A percentile compares a stretch with the other conserved stretches of the same genome.
phyloP scores from a whole-genome alignment of 1,284 basidiomycete species.

The Moniliella sp. region DNA sequence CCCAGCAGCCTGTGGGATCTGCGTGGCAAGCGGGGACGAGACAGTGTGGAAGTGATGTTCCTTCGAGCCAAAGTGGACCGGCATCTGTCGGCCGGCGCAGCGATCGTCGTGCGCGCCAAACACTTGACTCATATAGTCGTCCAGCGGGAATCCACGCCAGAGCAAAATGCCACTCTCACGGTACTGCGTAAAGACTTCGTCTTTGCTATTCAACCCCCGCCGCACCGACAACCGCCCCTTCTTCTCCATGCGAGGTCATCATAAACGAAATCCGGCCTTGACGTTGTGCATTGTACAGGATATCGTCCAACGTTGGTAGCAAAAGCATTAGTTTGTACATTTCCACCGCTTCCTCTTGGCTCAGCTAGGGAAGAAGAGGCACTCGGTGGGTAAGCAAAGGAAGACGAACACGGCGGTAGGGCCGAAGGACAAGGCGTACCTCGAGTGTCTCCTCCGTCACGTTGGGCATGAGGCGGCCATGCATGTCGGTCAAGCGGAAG shows the following conservation, averaged over 20 bases:
- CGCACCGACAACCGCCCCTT: constrained; percentile 70
- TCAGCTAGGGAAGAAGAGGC: constrained; percentile 4
- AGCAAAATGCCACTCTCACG: constrained; percentile 65
- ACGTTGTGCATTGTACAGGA: constrained; percentile 72
- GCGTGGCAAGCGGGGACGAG: constrained; percentile 76
- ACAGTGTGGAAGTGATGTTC: constrained; percentile 76
- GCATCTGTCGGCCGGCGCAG: constrained; percentile 25
- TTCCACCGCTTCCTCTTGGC: constrained; percentile 12
- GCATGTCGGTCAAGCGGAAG: constrained; percentile 16
- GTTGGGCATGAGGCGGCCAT: constrained; percentile 12
- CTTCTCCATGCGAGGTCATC: constrained; percentile 56
- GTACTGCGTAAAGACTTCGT: constrained; percentile 43
- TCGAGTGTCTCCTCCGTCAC: constrained; percentile 14
- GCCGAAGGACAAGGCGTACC: constrained; percentile 2
- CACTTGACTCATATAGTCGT: constrained; percentile 13
- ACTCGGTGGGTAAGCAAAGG: background rate
- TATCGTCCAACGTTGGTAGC: constrained; percentile 61
- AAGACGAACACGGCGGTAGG: background rate
- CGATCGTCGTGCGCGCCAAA: constrained; percentile 5
- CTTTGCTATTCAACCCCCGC: constrained; percentile 60
- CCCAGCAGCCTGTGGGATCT: constrained; percentile 89
- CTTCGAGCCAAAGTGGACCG: constrained; percentile 56
- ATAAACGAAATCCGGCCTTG: constrained; percentile 87
- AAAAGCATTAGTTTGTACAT: constrained; percentile 34
- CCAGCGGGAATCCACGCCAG: constrained; percentile 52